Evolutionary conservation across 2,329 filamentous ascomycete species (phyloP).

Genomic region (Claviceps spartinae): DNA sequence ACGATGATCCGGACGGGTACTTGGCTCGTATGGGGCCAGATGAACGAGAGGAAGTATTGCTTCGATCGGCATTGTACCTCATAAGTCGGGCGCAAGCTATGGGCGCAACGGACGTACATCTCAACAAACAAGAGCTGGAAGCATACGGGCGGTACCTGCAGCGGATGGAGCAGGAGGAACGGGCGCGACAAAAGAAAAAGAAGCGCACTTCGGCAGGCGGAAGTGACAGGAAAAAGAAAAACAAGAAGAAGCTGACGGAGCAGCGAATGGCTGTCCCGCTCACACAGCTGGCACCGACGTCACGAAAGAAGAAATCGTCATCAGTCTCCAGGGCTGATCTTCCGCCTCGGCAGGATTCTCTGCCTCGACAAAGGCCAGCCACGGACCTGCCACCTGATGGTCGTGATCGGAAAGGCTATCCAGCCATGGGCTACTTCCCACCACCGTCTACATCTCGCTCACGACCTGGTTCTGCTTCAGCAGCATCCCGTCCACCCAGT

Average conservation of each 20-base stretch:
- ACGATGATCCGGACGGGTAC: conserved; percentile 13
- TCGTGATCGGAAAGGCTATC: conserved; percentile 24
- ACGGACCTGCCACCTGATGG: conserved; percentile 20
- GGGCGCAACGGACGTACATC: conserved; percentile 65
- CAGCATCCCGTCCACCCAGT: conserved; percentile 24
- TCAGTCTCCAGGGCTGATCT: conserved; percentile 8
- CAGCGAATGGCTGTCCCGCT: conserved; percentile 40
- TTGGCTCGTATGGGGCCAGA: conserved; percentile 43
- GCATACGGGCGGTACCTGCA: conserved; percentile 59
- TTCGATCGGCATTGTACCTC: conserved; percentile 65
- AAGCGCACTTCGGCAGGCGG: conserved; percentile 31
- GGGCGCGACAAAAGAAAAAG: conserved; percentile 46
- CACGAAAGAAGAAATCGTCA: conserved; percentile 21
- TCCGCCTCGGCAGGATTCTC: conserved; percentile 19
- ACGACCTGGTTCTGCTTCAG: conserved; percentile 29
- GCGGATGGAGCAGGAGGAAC: conserved; percentile 47
- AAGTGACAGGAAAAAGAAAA: conserved; percentile 24
- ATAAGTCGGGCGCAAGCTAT: conserved; percentile 66
- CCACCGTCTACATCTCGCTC: conserved; percentile 28
- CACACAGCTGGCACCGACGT: conserved; percentile 32
- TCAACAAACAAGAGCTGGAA: conserved; percentile 67
- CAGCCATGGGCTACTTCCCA: conserved; percentile 38
- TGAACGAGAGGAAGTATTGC: conserved; percentile 60
- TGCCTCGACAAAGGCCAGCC: conserved; percentile 25
- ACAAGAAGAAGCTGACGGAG: conserved; percentile 33